phyloP scores from a whole-genome alignment of 441 rosid species.

The Croton setiger region DNA sequence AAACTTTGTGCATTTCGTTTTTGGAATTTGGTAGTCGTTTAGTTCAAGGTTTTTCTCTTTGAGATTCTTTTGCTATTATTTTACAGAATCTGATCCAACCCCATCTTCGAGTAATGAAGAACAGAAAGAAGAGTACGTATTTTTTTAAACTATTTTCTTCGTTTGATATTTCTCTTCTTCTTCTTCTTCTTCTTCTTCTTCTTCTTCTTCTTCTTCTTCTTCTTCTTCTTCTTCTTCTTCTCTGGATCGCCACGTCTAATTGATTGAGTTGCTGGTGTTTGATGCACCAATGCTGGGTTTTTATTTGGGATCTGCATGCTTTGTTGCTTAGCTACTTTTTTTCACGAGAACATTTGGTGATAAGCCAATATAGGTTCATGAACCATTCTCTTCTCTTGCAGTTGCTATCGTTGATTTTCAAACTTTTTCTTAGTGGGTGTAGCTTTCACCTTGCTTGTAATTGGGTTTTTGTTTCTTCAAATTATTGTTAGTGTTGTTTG shows the following conservation, averaged over 20 bases:
- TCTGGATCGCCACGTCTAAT: conserved; percentile 9
- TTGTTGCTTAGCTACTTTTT: conserved; percentile 14
- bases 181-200: conserved; percentile 13
- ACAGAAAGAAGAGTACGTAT: conserved; percentile 18
- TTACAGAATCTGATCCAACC: conserved; percentile 42
- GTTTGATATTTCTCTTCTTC: conserved; percentile 1
- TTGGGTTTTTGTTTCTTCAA: background rate
- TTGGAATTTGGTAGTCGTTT: conserved; percentile 9
- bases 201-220: conserved; percentile 13
- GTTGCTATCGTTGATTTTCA: conserved; percentile 2
- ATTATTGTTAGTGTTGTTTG: background rate
- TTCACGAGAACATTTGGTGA: background rate
- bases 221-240: conserved; percentile 9
- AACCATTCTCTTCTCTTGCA: background rate
- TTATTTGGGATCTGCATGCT: conserved; percentile 24
- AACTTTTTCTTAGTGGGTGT: conserved; percentile 5
- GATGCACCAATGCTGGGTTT: conserved; percentile 17
- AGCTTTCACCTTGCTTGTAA: conserved; percentile 2
- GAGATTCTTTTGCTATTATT: conserved; percentile 1
- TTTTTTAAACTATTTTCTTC: conserved; percentile 9
- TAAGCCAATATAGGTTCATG: conserved; percentile 8
- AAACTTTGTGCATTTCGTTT: conserved; percentile 18
- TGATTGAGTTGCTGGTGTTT: background rate
- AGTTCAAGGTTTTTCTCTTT: background rate
- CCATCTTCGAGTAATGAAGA: conserved; percentile 28